Evolutionary conservation across 2,329 filamentous ascomycete species (phyloP).

Genomic region (Diaporthe ilicicola): DNA sequence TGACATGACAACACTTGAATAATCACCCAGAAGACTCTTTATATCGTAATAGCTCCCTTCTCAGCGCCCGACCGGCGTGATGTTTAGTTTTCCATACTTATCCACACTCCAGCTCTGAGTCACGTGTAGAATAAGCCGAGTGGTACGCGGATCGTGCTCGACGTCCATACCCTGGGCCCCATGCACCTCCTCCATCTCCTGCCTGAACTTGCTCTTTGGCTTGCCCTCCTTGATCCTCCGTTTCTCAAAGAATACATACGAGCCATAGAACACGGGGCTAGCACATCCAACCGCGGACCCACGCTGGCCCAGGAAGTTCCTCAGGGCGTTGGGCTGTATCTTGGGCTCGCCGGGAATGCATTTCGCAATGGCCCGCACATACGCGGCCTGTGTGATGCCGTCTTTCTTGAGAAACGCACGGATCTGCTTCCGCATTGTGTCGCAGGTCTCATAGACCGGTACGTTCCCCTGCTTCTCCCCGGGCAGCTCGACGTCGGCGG

Average conservation of each 20-base stretch:
- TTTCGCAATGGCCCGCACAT: conserved; percentile 54
- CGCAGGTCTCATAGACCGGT: conserved; percentile 63
- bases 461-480: conserved; percentile 55
- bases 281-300: conserved; percentile 56
- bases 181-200: conserved; percentile 55
- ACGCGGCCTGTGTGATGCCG: conserved; percentile 57
- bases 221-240: conserved; percentile 59
- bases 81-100: background rate
- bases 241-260: conserved; percentile 70
- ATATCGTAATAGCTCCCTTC: background rate
- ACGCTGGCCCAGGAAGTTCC: conserved; percentile 57
- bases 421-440: conserved; percentile 66
- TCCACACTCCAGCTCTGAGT: background rate
- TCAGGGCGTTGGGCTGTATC: conserved; percentile 50
- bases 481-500: conserved; percentile 47
- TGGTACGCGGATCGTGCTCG: background rate
- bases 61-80: background rate
- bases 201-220: conserved; percentile 58
- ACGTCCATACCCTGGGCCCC: background rate
- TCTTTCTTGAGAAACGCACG: conserved; percentile 55
- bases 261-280: conserved; percentile 58
- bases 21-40: background rate
- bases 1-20: background rate
- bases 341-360: conserved; percentile 46
- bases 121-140: background rate